Base-by-base conservation (phyloP, 257 asterid species). In the Lithospermum erythrorhizon region DNA sequence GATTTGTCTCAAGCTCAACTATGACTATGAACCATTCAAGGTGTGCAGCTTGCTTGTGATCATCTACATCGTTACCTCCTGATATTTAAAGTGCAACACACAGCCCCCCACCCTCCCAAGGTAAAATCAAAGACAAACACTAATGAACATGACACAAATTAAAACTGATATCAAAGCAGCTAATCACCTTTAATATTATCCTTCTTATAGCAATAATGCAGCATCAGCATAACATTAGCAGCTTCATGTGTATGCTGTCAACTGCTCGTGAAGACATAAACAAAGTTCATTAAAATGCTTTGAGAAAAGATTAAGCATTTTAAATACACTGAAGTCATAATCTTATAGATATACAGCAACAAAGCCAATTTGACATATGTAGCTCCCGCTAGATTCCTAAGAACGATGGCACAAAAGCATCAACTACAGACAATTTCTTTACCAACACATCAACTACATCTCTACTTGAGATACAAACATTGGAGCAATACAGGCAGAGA, bases 171-270 rank as follows among this genome's bases (percentile, higher is more conserved):
- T n/a, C n/a, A n/a, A n/a, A n/a, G n/a, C n/a, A n/a, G n/a, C n/a
- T n/a, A n/a, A n/a, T 56, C 37, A 79, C 98, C 98, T 82, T 62
- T 87, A 18, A 63, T 59, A 61, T 80, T 87, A 62, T 81, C 51
- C 75, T 85, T 90, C 82, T 90, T 87, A 77, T 85, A 87, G 80
- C 86, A 79, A 73, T 91, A 94, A 64, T n/a, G 90, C 98, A 68
- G 95, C 96, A 73, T 86, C 95, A 48, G 93, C 95, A 72, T 70
- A 87, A 25, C 75, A 78, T 74, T 82, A 55, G 98, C 96, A 65
- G 96, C 93, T 72, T 87, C 98, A 72, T 90, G 96, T 71, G 82
- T 85, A 85, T 96, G 87, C 59, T 91, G n/a, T 93, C 90, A 83
- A 63, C 98, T 87, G 83, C 20, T 22, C 10, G 11, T 13, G 11